Evolutionary conservation across 768 basidiomycete genomes (phyloP).

Genomic region (Hysterangium stoloniferum): DNA sequence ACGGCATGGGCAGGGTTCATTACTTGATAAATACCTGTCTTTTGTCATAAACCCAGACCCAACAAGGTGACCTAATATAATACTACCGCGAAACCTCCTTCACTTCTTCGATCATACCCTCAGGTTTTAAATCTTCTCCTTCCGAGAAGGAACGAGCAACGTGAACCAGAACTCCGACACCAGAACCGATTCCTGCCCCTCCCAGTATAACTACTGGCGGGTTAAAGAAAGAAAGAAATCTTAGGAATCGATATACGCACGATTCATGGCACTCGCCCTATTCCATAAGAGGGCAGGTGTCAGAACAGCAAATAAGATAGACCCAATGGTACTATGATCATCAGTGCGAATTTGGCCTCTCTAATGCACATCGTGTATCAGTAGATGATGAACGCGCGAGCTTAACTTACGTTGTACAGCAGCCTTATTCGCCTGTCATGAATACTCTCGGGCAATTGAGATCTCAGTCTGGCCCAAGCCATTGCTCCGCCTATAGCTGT

Average conservation of each 20-base stretch:
- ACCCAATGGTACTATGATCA: slow-evolving; percentile 72
- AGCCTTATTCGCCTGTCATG: slow-evolving; percentile 41
- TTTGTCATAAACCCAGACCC: no score
- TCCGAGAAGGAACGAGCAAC: neutral
- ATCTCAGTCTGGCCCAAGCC: slow-evolving; percentile 54
- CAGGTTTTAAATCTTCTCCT: neutral
- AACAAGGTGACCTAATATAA: neutral
- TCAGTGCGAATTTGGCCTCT: slow-evolving; percentile 58
- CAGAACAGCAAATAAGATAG: slow-evolving; percentile 52
- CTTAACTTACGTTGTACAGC: slow-evolving; percentile 47
- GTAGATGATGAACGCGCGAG: slow-evolving; percentile 1
- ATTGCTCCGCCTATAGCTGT: slow-evolving; percentile 41
- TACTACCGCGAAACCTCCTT: neutral
- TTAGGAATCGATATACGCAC: slow-evolving; percentile 31
- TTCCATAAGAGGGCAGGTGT: slow-evolving; percentile 71
- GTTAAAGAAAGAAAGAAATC: neutral
- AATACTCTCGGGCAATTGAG: slow-evolving; percentile 42
- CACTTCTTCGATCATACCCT: slow-evolving; percentile 2
- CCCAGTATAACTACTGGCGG: neutral
- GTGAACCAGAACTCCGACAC: slow-evolving; percentile 3
- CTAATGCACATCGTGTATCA: slow-evolving; percentile 4
- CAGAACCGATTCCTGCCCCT: slow-evolving; percentile 3
- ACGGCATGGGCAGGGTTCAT: no score
- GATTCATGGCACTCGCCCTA: slow-evolving; percentile 48
- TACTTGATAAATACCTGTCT: no score